Evolutionary conservation across 345 rosid genomes (phyloP).

Genomic region (Lumnitzera littorea): DNA sequence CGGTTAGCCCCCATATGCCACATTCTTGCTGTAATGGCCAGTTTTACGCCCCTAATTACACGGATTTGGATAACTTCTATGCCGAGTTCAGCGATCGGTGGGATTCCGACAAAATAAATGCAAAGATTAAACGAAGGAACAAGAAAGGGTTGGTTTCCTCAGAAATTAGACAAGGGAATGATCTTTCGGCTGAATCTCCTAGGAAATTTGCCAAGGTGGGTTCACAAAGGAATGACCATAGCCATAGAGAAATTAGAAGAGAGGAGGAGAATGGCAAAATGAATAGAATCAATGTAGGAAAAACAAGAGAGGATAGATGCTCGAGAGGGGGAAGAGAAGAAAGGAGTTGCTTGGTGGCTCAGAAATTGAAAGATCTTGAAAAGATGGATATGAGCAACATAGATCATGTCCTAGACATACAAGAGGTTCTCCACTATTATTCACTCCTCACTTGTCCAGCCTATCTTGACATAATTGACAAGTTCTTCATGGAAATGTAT

Average conservation of each 20-base stretch:
- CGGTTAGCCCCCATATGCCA: slow-evolving; percentile 12
- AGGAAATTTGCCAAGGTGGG: too few species aligned
- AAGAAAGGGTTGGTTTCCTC: slow-evolving; percentile 4
- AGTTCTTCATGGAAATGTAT: slow-evolving; percentile 61
- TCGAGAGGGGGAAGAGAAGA: slow-evolving; percentile 15
- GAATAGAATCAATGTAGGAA: neutral
- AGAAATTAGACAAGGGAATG: neutral
- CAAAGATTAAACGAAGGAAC: slow-evolving; percentile 14
- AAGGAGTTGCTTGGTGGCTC: slow-evolving; percentile 30
- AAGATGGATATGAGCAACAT: slow-evolving; percentile 48
- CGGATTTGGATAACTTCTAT: slow-evolving; percentile 28
- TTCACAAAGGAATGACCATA: too few species aligned
- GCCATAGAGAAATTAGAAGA: slow-evolving; percentile 8
- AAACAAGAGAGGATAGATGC: slow-evolving; percentile 18
- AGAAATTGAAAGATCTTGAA: slow-evolving; percentile 65
- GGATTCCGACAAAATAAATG: slow-evolving; percentile 11
- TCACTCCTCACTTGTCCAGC: slow-evolving; percentile 66
- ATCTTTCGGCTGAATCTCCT: neutral
- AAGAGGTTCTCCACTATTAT: slow-evolving; percentile 72
- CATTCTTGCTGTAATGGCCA: neutral
- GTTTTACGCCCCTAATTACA: slow-evolving; percentile 3
- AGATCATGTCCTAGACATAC: slow-evolving; percentile 57
- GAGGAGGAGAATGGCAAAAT: neutral
- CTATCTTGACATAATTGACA: slow-evolving; percentile 61
- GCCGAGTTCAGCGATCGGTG: slow-evolving; percentile 27